Percentiles rank a stretch among this genome's conserved stretches.
These are phyloP conservation scores for Asparagopsis taxiformis DNA, from an alignment of 31 red algal genomes.

Conservation along the genomic window DNA sequence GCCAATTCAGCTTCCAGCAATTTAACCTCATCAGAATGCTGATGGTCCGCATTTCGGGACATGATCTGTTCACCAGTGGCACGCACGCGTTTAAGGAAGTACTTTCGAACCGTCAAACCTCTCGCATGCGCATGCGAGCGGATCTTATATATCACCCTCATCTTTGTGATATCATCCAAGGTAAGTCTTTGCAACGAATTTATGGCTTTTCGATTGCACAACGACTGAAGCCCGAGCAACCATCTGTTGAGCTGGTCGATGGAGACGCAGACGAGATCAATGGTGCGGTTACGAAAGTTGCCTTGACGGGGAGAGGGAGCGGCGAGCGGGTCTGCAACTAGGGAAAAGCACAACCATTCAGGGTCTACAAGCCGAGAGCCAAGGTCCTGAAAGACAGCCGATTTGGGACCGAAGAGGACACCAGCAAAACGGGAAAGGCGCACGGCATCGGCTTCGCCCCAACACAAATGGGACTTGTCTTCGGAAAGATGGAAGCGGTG, in stretches of 20 bases:
- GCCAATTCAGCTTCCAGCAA: slow-evolving; percentile 67
- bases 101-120: slow-evolving; percentile 68
- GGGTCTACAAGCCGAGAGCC: slow-evolving; percentile 58
- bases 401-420: slow-evolving; percentile 76
- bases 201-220: slow-evolving; percentile 34
- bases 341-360: slow-evolving; percentile 83
- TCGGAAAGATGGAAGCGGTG: slow-evolving; percentile 55
- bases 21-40: slow-evolving; percentile 51
- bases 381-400: slow-evolving; percentile 59
- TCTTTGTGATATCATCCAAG: slow-evolving; percentile 42
- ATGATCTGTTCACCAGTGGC: slow-evolving; percentile 42
- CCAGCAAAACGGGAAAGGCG: slow-evolving; percentile 63
- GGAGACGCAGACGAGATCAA: slow-evolving; percentile 77
- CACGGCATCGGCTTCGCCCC: slow-evolving; percentile 51
- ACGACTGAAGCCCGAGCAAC: slow-evolving; percentile 78
- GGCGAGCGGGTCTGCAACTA: slow-evolving; percentile 31
- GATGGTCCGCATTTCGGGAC: slow-evolving; percentile 49
- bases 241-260: slow-evolving; percentile 78
- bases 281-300: slow-evolving; percentile 33
- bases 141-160: slow-evolving; percentile 75
- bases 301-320: not conserved
- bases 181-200: slow-evolving; percentile 36
- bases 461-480: slow-evolving; percentile 57
- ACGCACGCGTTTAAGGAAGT: slow-evolving; percentile 66
- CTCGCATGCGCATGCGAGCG: slow-evolving; percentile 70